Percentiles rank a stretch among this genome's conserved stretches.
Conservation (phyloP, 352 stramenopile genomes). For the Elongisporangium anandrum region DNA sequence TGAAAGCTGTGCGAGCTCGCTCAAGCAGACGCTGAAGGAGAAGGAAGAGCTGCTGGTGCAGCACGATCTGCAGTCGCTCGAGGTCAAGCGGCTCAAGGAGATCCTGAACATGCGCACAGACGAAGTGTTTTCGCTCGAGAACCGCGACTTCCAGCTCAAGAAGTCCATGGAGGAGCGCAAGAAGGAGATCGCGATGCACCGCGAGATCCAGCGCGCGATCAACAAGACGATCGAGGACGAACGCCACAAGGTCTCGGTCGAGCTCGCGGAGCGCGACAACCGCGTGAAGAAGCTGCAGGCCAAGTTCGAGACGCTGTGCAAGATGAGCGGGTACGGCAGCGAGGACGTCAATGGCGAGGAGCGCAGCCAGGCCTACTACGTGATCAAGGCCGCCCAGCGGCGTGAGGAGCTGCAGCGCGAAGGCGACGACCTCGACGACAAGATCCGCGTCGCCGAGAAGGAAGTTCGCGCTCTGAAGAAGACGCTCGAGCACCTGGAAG, state of each 20-base stretch:
- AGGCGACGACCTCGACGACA: constrained; percentile 93
- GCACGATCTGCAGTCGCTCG: constrained; percentile 92
- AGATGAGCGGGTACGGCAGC: constrained; percentile 58
- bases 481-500: constrained; percentile 90
- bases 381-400: constrained; percentile 94
- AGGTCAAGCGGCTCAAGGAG: constrained; percentile 90
- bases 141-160: constrained; percentile 90
- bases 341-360: constrained; percentile 74
- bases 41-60: constrained; percentile 93
- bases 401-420: constrained; percentile 94
- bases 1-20: constrained; percentile 72
- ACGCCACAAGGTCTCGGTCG: constrained; percentile 90
- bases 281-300: constrained; percentile 89
- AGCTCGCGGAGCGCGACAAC: constrained; percentile 84
- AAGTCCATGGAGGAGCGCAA: constrained; percentile 95
- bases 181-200: constrained; percentile 84
- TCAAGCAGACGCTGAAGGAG: constrained; percentile 77
- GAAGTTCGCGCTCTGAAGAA: constrained; percentile 92
- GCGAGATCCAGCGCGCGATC: constrained; percentile 87
- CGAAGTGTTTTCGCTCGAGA: constrained; percentile 93
- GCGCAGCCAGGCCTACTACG: constrained; percentile 92
- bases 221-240: constrained; percentile 91
- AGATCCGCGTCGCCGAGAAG: constrained; percentile 90
- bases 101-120: constrained; percentile 85
- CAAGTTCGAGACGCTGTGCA: constrained; percentile 92